Base-by-base conservation (phyloP, 2,329 filamentous ascomycete species). In the Ambrosiella cleistominuta region DNA sequence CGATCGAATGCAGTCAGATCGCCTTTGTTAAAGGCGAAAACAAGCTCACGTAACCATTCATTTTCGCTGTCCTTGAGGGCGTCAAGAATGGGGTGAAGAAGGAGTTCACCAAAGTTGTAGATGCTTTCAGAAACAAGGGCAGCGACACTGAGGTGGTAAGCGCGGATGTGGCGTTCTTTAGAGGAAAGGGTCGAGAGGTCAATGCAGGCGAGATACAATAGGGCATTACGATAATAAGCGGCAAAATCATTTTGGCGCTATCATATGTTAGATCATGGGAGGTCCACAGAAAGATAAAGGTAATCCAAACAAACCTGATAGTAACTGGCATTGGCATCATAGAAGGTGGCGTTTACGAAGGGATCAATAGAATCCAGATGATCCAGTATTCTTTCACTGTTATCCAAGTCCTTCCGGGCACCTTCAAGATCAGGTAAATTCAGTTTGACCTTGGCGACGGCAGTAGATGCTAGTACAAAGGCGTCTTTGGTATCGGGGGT, bases 51-150 rank as follows among this genome's bases (percentile, higher is more conserved):
- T 63, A 98, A 79, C 93, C 93, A 98, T 56, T 82, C 76, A 68
- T 94, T 81, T 47, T 83, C 79, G 65, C 83, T 81, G 66, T 76
- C 76, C 27, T 69, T 68, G 56, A 98, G 80, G 17, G 86, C 84
- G 67, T 95, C 87, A 62, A 98, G 83, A 67, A 98, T 95, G 2
- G 93, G 93, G 70, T 98, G 93, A 64, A 98, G 80, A 38, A 98
- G 81, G n/a, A 98, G 83, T 75, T 98, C 93, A 70, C 93, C 93
- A 66, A 98, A 98, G 76, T 98, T 98, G 81, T 98, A 97, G 74
- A 97, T 98, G 66, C 82, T 88, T 66, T 91, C 87, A 55, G 90
- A 96, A 44, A 96, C 86, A 7, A 98, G 79, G 8, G 93, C 93
- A 36, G 93, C 89, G 57, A 97, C 84, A 67, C 86, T 86, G 62